Percentiles rank a stretch among this genome's conserved stretches.
These are phyloP conservation scores for Xylariaceae sp. DNA, from an alignment of 2,329 filamentous ascomycete genomes.

Conservation along the genomic window DNA sequence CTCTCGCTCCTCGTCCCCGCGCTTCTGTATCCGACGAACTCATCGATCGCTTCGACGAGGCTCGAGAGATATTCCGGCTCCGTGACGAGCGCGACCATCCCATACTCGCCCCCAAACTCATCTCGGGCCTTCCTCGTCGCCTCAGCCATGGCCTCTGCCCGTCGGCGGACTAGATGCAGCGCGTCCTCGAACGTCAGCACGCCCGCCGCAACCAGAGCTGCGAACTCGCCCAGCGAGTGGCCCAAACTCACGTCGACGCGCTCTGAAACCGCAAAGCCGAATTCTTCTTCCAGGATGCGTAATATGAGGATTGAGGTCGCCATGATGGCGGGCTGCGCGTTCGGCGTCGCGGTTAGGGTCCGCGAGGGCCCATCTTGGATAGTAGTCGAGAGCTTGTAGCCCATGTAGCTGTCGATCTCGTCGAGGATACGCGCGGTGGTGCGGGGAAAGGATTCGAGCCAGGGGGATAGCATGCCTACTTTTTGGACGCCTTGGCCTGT, in stretches of 20 bases:
- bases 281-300: conserved; percentile 80
- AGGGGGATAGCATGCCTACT: conserved; percentile 81
- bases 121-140: conserved; percentile 65
- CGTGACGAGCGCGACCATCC: conserved; percentile 91
- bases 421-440: conserved; percentile 75
- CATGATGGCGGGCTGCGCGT: conserved; percentile 95
- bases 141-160: conserved; percentile 79
- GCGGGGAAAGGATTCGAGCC: conserved; percentile 79
- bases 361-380: conserved; percentile 78
- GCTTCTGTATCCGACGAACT: conserved; percentile 69
- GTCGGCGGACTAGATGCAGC: conserved; percentile 68
- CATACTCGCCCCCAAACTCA: conserved; percentile 74
- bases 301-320: conserved; percentile 87
- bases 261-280: conserved; percentile 67
- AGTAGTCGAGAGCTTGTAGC: conserved; percentile 69
- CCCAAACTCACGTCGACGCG: conserved; percentile 80
- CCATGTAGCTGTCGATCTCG: conserved; percentile 76
- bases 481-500: conserved; percentile 84
- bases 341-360: conserved; percentile 73
- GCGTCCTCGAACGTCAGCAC: conserved; percentile 76
- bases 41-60: conserved; percentile 70
- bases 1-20: conserved; percentile 66
- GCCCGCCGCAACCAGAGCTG: conserved; percentile 79
- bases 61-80: conserved; percentile 70
- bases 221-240: conserved; percentile 90